Percentiles rank a stretch among this genome's conserved stretches.
Conservation (phyloP, 2,329 filamentous ascomycete genomes). For the Paraphoma chrysanthemicola region DNA sequence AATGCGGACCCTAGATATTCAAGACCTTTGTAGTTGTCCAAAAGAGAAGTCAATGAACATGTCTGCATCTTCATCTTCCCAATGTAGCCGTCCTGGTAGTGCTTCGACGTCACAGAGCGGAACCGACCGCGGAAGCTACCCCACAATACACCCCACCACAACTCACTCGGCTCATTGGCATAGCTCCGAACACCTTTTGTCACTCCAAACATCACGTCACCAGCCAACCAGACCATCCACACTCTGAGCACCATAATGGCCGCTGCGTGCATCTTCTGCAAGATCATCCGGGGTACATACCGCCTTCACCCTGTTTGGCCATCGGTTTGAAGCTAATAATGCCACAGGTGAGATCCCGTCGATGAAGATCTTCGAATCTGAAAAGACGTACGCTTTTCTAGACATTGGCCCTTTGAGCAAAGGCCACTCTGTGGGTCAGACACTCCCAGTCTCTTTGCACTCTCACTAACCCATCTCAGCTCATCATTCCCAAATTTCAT, state of each 20-base stretch:
- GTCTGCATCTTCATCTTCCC: background rate
- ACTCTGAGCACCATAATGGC: constrained; percentile 57
- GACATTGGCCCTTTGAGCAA: constrained; percentile 90
- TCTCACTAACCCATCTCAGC: constrained; percentile 58
- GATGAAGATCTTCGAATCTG: constrained; percentile 94
- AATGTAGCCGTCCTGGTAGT: background rate
- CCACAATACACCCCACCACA: constrained; percentile 30
- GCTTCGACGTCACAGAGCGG: background rate
- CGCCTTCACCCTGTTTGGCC: background rate
- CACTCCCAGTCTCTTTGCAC: background rate
- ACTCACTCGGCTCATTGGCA: constrained; percentile 18
- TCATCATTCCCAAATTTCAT: constrained; percentile 95
- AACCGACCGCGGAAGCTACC: constrained; percentile 18
- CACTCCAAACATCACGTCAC: constrained; percentile 29
- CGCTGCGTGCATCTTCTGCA: constrained; percentile 92
- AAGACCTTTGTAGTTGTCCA: too few relatives aligned
- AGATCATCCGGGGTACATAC: constrained; percentile 85
- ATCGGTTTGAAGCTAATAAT: constrained; percentile 8
- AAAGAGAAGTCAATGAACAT: too few relatives aligned
- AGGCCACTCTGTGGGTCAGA: constrained; percentile 79
- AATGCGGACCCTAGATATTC: background rate
- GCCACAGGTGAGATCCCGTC: constrained; percentile 86
- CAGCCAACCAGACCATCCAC: constrained; percentile 9
- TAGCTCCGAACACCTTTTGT: background rate
- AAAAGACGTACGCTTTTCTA: constrained; percentile 93